Conservation (phyloP, 371 early-diverging fungal species). For the Saksenaea oblongispora region DNA sequence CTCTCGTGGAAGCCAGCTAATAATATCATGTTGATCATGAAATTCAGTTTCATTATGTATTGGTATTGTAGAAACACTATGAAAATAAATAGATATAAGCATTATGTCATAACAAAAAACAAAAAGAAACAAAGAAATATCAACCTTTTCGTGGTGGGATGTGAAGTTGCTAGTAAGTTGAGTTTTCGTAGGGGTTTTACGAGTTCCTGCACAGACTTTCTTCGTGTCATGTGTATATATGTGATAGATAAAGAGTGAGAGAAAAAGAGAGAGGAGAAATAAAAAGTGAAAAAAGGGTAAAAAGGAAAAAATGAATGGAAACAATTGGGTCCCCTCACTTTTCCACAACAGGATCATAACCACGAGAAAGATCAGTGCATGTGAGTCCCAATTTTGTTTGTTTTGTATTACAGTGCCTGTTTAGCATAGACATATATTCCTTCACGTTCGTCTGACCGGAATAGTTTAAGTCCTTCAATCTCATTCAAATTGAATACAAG, state of each 20-base stretch:
- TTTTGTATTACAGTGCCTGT: slow-evolving; percentile 5
- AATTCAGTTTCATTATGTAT: slow-evolving; percentile 9
- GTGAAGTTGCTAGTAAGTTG: slow-evolving; percentile 18
- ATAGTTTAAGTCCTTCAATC: slow-evolving; percentile 44
- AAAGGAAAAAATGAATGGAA: slow-evolving; percentile 13
- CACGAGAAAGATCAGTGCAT: slow-evolving; percentile 6
- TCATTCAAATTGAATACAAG: slow-evolving; percentile 62
- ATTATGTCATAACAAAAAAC: not conserved
- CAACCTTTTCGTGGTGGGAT: slow-evolving; percentile 13
- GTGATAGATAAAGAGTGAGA: not conserved
- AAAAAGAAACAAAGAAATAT: too few species aligned
- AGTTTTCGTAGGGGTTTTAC: slow-evolving; percentile 39
- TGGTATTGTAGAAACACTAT: not conserved
- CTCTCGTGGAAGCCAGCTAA: slow-evolving; percentile 37
- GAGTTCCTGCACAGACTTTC: slow-evolving; percentile 38
- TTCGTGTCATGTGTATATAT: slow-evolving; percentile 28
- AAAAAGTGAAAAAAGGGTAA: slow-evolving; percentile 13
- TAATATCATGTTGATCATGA: slow-evolving; percentile 25
- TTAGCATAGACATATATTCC: slow-evolving; percentile 56
- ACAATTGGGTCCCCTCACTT: slow-evolving; percentile 9
- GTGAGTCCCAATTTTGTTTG: slow-evolving; percentile 4
- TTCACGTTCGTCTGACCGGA: slow-evolving; percentile 48
- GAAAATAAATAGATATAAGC: not conserved
- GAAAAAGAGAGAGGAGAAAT: not conserved
- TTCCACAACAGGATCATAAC: slow-evolving; percentile 11